phyloP scores from a whole-genome alignment of 768 basidiomycete species.

The Jaapia argillacea region DNA sequence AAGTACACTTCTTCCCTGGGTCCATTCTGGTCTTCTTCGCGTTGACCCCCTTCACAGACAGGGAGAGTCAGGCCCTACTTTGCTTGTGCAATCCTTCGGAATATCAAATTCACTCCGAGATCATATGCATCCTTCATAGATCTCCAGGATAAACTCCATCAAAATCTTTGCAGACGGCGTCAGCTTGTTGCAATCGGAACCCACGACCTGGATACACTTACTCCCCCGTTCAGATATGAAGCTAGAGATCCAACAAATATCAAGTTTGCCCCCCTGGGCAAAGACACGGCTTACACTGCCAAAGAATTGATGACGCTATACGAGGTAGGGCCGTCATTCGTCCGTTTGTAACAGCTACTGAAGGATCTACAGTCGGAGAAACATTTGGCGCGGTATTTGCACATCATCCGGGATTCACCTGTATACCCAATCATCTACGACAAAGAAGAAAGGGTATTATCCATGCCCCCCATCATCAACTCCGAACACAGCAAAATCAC shows the following conservation, averaged over 20 bases:
- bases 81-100: slow-evolving; percentile 84
- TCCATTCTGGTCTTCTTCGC: not conserved
- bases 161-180: slow-evolving; percentile 85
- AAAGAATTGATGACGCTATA: slow-evolving; percentile 90
- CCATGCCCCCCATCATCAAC: slow-evolving; percentile 98
- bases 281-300: slow-evolving; percentile 70
- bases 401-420: slow-evolving; percentile 88
- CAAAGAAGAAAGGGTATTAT: slow-evolving; percentile 73
- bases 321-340: slow-evolving; percentile 49
- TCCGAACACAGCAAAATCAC: slow-evolving; percentile 97
- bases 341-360: not conserved
- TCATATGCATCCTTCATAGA: slow-evolving; percentile 98
- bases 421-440: slow-evolving; percentile 99
- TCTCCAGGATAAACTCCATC: slow-evolving; percentile 97
- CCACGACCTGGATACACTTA: slow-evolving; percentile 88
- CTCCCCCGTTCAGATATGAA: slow-evolving; percentile 82
- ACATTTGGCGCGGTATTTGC: slow-evolving; percentile 82
- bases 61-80: slow-evolving; percentile 82
- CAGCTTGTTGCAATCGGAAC: slow-evolving; percentile 95
- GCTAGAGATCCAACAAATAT: slow-evolving; percentile 78
- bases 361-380: slow-evolving; percentile 62
- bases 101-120: slow-evolving; percentile 76
- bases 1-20: slow-evolving; percentile 60
- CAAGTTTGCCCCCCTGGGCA: slow-evolving; percentile 83
- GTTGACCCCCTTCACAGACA: slow-evolving; percentile 57